Base-by-base conservation (phyloP, 176 grass and related monocot genomes). In the Carex cristatella region DNA sequence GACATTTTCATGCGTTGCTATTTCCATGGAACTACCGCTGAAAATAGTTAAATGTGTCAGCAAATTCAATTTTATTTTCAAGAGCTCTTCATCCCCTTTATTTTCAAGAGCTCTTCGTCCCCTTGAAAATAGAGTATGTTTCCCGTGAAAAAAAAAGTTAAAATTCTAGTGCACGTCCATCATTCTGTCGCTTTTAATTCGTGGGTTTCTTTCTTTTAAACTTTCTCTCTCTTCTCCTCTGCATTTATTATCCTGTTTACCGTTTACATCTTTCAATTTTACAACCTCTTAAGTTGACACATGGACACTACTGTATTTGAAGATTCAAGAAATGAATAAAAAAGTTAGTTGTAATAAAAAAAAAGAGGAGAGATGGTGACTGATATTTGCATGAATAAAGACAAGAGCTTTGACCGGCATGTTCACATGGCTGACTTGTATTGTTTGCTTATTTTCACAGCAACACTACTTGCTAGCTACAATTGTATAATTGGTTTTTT, bases 361-460 rank as follows among this genome's bases (percentile, higher is more conserved):
- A 10, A 67, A 31, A 40, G 14, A 7, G 69, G 40, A 2, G 38
- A 48, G n/a, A 27, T 72, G 67, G 40, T 69, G 63, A 35, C 10
- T 48, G 18, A 19, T 75, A 28, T 63, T 63, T 75, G 3, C 1
- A 49, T 27, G 71, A 75, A 75, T 75, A 9, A 27, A 75, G 71
- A 54, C 71, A 75, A 75, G 71, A 30, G 19, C 40, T 53, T 75
- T 75, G 42, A 75, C 46, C 18, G 71, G 71, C 71, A 75, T 30
- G 42, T n/a, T 23, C 71, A 75, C 71, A 53, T 75, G 71, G 71
- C 7, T 75, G 71, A 49, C 71, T 30, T 75, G 71, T 75, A 53
- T 44, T 54, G n/a, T 75, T 72, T 23, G 18, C 18, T 72, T 72
- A 19, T 49, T 72, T 49, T 72, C 40, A 23, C 15, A 72, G 27